These are phyloP conservation scores for Pleodorina starrii DNA, from an alignment of 139 green algal genomes.

Conservation along the genomic window DNA sequence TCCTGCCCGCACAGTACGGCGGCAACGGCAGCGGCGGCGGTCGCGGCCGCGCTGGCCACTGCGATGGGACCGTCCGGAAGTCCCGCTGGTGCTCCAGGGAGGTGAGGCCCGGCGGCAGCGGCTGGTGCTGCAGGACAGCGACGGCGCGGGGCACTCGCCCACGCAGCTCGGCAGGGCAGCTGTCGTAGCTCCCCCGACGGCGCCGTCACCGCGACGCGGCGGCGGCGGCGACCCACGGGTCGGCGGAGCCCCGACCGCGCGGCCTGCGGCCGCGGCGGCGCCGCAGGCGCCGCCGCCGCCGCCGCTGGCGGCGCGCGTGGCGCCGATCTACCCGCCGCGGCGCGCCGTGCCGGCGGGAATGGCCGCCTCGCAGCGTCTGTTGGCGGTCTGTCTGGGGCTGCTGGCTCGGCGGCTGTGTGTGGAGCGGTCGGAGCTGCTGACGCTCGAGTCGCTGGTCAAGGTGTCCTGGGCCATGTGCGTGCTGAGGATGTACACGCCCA, in stretches of 20 bases:
- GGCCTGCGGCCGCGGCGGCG: no score
- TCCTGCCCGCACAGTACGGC: no score
- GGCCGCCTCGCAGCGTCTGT: neutral
- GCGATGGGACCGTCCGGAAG: neutral
- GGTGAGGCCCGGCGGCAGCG: neutral
- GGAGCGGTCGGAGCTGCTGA: constrained; percentile 84
- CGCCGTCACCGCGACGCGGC: neutral
- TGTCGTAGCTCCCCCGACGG: neutral
- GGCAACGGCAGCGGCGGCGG: no score
- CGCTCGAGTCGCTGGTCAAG: constrained; percentile 73
- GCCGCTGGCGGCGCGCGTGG: neutral
- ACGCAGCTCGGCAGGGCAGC: no score
- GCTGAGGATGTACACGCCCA: constrained; percentile 58
- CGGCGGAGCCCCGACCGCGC: no score
- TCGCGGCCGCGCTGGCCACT: neutral
- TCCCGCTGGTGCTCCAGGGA: neutral
- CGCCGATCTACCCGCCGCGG: constrained; percentile 42
- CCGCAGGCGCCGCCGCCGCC: neutral
- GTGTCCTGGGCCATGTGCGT: constrained; percentile 76
- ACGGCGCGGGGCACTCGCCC: neutral
- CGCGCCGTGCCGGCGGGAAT: no score
- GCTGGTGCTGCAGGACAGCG: neutral
- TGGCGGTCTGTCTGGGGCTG: neutral
- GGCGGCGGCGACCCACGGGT: neutral
- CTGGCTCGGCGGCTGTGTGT: constrained; percentile 64